Conservation (phyloP, 768 basidiomycete species). For the Epithele typhae region DNA sequence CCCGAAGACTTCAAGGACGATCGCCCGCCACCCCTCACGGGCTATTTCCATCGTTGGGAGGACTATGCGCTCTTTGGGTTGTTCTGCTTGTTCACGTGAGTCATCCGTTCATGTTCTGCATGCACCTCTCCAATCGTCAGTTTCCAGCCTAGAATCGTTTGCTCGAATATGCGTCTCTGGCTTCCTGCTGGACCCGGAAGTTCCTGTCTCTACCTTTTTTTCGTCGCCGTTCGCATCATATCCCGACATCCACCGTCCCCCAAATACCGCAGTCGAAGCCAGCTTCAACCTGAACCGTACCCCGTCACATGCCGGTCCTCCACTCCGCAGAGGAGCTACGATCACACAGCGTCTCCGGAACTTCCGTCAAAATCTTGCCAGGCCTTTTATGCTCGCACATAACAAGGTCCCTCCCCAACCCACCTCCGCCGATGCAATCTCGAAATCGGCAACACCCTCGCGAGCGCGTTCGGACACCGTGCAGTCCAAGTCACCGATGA, state of each 20-base stretch:
- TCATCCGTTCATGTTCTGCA: constrained; percentile 14
- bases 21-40: constrained; percentile 39
- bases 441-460: constrained; percentile 5
- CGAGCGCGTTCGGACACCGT: constrained; percentile 23
- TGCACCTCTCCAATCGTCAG: too few relatives aligned
- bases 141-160: constrained; percentile 70
- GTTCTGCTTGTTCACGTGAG: constrained; percentile 84
- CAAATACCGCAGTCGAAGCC: constrained; percentile 18
- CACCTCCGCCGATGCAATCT: constrained; percentile 3
- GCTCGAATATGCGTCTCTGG: constrained; percentile 90
- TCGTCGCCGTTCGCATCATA: constrained; percentile 31
- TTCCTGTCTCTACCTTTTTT: constrained; percentile 46
- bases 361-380: constrained; percentile 43
- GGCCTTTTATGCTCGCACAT: constrained; percentile 50
- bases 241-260: constrained; percentile 21
- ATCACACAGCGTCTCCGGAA: constrained; percentile 42
- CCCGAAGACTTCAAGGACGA: constrained; percentile 35
- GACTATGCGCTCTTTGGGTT: constrained; percentile 81
- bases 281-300: constrained; percentile 9
- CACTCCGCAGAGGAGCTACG: constrained; percentile 36
- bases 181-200: constrained; percentile 80
- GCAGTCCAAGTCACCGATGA: constrained; percentile 27
- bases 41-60: constrained; percentile 89
- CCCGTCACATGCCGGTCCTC: constrained; percentile 16
- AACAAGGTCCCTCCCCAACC: constrained; percentile 15